Conservation (phyloP, 768 basidiomycete genomes). For the Coprinellus aureogranulatus region DNA sequence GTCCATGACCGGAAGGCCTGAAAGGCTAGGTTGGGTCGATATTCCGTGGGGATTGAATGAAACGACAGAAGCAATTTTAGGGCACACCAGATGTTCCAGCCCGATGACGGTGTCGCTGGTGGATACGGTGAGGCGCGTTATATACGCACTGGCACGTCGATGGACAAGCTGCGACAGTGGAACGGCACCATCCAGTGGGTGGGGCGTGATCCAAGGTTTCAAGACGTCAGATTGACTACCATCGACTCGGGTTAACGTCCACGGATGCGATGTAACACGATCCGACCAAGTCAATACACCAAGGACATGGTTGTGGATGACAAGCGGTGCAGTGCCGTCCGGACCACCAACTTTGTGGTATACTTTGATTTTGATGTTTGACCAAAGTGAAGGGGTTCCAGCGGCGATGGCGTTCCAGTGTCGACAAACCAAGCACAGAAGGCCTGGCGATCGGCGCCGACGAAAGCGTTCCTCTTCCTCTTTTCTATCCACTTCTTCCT, state of each 20-base stretch:
- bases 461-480: neutral
- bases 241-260: neutral
- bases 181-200: neutral
- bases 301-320: neutral
- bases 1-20: neutral
- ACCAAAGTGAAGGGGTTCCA: neutral
- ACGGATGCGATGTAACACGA: neutral
- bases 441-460: neutral
- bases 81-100: neutral
- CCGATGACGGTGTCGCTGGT: neutral
- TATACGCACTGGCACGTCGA: neutral
- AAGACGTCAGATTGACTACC: neutral
- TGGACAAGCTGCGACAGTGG: neutral
- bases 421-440: neutral
- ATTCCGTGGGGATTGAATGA: too few species aligned
- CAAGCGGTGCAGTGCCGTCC: neutral
- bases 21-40: neutral
- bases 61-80: neutral
- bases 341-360: neutral
- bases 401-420: neutral
- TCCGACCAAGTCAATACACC: neutral
- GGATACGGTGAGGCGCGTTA: neutral
- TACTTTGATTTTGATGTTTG: neutral
- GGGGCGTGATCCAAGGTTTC: neutral
- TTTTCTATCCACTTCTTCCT: neutral